phyloP scores from a whole-genome alignment of 345 rosid species.

The Streptanthus diversifolius region DNA sequence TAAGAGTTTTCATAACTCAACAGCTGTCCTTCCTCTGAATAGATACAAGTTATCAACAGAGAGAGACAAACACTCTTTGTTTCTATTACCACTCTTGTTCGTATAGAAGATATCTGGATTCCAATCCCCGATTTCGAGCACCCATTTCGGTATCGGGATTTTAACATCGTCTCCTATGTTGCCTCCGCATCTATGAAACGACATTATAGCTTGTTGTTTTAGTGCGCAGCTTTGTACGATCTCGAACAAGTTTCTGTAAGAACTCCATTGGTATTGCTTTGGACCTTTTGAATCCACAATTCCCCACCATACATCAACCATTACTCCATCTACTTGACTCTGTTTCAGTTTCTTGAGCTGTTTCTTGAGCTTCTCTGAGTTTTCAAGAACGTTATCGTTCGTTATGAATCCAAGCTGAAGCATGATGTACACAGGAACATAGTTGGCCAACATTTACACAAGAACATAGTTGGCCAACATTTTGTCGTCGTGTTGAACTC shows the following conservation, averaged over 20 bases:
- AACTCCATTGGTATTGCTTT: slow-evolving; percentile 63
- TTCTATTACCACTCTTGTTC: slow-evolving; percentile 50
- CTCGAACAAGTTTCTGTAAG: slow-evolving; percentile 64
- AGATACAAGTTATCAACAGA: slow-evolving; percentile 69
- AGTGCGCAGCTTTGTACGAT: slow-evolving; percentile 45
- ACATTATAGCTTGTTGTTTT: slow-evolving; percentile 75
- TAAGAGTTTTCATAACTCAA: slow-evolving; percentile 42
- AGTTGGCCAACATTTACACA: slow-evolving; percentile 51
- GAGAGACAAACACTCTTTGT: slow-evolving; percentile 62
- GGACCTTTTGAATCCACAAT: slow-evolving; percentile 65
- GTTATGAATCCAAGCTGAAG: slow-evolving; percentile 72
- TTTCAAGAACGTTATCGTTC: slow-evolving; percentile 51
- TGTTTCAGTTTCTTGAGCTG: slow-evolving; percentile 59
- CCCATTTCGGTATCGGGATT: slow-evolving; percentile 80
- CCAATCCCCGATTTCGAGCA: slow-evolving; percentile 55
- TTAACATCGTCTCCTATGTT: slow-evolving; percentile 72
- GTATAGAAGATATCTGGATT: slow-evolving; percentile 79
- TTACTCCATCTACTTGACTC: slow-evolving; percentile 66
- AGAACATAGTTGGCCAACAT: slow-evolving; percentile 65
- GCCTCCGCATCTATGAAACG: slow-evolving; percentile 89
- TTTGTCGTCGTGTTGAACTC: slow-evolving; percentile 25
- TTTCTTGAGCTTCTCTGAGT: slow-evolving; percentile 40
- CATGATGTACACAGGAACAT: slow-evolving; percentile 74
- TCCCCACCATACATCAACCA: slow-evolving; percentile 90
- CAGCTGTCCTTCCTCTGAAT: slow-evolving; percentile 64